Evolutionary conservation across 345 rosid genomes (phyloP).

Genomic region (Eucalyptus pauciflora): DNA sequence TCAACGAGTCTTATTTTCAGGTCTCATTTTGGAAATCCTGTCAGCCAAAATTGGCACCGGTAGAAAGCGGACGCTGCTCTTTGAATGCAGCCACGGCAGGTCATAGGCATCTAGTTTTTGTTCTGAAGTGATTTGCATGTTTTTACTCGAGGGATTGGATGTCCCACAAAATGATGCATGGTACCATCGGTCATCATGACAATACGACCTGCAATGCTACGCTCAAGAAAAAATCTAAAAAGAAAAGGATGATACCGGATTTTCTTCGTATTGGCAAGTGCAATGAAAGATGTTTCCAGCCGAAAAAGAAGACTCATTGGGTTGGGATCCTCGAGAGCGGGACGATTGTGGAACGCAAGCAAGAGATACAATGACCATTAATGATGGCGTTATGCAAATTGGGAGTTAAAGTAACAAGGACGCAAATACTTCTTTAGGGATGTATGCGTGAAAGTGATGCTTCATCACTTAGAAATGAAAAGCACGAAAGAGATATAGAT

Average conservation of each 20-base stretch:
- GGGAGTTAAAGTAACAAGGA: too few relatives aligned
- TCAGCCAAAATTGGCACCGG: background rate
- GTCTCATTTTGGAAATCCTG: rapidly evolving
- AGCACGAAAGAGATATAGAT: too few relatives aligned
- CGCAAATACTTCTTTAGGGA: too few relatives aligned
- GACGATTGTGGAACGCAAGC: too few relatives aligned
- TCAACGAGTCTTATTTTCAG: background rate
- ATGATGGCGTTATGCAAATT: too few relatives aligned
- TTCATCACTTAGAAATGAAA: too few relatives aligned
- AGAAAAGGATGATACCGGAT: background rate
- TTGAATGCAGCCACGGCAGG: background rate
- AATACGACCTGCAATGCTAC: background rate
- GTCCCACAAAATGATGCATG: background rate
- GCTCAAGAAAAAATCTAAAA: background rate
- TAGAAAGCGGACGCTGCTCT: background rate
- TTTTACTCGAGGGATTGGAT: background rate
- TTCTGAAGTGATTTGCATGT: background rate
- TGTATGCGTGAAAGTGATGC: too few relatives aligned
- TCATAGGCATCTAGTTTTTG: background rate
- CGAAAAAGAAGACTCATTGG: too few relatives aligned
- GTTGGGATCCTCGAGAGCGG: too few relatives aligned
- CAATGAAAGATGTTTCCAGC: too few relatives aligned
- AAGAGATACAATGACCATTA: too few relatives aligned
- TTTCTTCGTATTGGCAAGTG: too few relatives aligned
- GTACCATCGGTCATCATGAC: background rate